Evolutionary conservation across 805 yeast genomes (phyloP).

Genomic region (Candida broadrunensis): DNA sequence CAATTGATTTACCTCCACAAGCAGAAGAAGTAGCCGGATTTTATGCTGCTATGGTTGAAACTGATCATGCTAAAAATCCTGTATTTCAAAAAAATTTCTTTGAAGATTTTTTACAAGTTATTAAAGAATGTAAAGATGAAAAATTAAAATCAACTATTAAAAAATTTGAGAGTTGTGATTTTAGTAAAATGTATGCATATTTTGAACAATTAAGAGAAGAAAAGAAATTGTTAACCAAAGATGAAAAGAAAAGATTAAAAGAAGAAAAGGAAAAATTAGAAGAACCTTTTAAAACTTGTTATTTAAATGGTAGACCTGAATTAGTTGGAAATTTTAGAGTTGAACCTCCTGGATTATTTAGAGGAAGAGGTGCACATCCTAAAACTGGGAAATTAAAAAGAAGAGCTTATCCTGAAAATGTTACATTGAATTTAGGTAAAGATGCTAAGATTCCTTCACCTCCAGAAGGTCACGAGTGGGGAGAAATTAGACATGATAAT

Average conservation of each 20-base stretch:
- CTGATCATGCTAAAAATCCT: constrained; percentile 87
- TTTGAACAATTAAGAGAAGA: constrained; percentile 69
- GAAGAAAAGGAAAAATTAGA: constrained; percentile 72
- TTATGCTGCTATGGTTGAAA: constrained; percentile 81
- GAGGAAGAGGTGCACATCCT: constrained; percentile 98
- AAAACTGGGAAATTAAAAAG: constrained; percentile 88
- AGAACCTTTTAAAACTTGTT: constrained; percentile 77
- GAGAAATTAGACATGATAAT: constrained; percentile 81
- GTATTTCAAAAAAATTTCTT: constrained; percentile 86
- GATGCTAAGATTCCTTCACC: constrained; percentile 74
- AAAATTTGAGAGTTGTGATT: constrained; percentile 72
- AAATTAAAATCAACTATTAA: constrained; percentile 41
- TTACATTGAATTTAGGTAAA: constrained; percentile 75
- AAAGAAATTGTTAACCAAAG: constrained; percentile 63
- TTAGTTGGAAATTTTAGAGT: constrained; percentile 91
- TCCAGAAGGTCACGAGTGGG: constrained; percentile 90
- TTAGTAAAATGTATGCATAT: constrained; percentile 66
- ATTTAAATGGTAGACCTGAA: constrained; percentile 82
- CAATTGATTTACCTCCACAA: constrained; percentile 68
- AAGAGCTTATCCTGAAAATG: constrained; percentile 86
- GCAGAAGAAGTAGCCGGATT: constrained; percentile 98
- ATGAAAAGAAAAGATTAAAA: constrained; percentile 74
- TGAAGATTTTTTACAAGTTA: constrained; percentile 65
- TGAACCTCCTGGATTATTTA: constrained; percentile 93
- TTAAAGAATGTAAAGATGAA: constrained; percentile 70